Evolutionary conservation across 371 early-diverging fungal species (phyloP).

Genomic region (Mucor velutinosus): DNA sequence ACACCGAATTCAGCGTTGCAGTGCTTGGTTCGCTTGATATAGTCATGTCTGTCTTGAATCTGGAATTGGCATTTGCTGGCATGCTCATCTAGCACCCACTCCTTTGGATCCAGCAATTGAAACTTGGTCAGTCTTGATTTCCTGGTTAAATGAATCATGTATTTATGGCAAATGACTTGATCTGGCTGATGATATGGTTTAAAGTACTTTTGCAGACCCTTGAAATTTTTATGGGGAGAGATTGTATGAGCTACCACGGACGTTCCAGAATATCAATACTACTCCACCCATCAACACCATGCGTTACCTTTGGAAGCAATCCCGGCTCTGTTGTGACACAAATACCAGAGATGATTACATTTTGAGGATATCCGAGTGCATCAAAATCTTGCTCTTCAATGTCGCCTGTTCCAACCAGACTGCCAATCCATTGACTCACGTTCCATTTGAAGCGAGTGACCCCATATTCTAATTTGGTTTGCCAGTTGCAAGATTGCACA

Average conservation of each 20-base stretch:
- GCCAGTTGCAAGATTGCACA: constrained; percentile 10
- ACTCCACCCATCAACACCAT: neutral
- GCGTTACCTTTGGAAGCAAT: constrained; percentile 34
- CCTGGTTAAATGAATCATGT: constrained; percentile 14
- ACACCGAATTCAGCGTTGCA: constrained; percentile 19
- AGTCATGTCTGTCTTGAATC: neutral
- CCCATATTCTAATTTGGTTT: constrained; percentile 20
- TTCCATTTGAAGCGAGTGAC: constrained; percentile 21
- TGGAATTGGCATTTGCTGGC: constrained; percentile 14
- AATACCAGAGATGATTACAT: constrained; percentile 23
- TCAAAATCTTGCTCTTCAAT: constrained; percentile 26
- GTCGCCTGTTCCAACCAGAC: constrained; percentile 20
- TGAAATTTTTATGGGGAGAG: neutral
- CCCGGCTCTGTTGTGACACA: constrained; percentile 32
- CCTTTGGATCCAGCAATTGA: constrained; percentile 1
- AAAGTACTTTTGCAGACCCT: constrained; percentile 24
- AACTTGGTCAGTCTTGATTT: constrained; percentile 11
- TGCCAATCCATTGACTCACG: constrained; percentile 25
- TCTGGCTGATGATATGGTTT: neutral
- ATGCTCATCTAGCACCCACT: constrained; percentile 18
- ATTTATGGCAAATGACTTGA: constrained; percentile 20
- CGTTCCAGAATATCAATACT: constrained; percentile 18
- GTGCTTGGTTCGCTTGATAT: neutral
- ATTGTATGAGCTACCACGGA: constrained; percentile 11
- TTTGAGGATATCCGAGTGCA: constrained; percentile 18